Conservation (phyloP, 2,329 filamentous ascomycete genomes). For the Monilinia polystroma region DNA sequence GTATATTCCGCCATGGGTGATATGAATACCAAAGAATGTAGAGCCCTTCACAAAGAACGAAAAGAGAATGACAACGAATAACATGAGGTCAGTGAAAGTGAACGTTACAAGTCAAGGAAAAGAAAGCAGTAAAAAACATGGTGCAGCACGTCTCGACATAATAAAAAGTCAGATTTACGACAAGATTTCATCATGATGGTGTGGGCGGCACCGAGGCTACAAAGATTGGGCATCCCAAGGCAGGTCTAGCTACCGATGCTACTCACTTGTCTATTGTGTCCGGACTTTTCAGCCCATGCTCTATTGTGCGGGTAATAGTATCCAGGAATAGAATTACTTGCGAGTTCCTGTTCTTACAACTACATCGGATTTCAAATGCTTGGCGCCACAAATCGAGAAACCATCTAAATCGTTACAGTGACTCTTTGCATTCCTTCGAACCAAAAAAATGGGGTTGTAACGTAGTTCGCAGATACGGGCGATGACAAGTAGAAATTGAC, state of each 20-base stretch:
- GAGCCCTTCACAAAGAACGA: conserved; percentile 12
- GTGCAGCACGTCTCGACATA: conserved; percentile 20
- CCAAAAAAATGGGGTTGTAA: not conserved
- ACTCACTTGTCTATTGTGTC: conserved; percentile 2
- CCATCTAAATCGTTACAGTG: not conserved
- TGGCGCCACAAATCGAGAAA: conserved; percentile 11
- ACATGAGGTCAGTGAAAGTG: conserved; percentile 16
- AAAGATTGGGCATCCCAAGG: conserved; percentile 9
- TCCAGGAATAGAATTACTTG: conserved; percentile 21
- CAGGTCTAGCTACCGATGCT: conserved; percentile 11
- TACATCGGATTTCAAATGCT: conserved; percentile 1
- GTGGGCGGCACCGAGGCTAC: conserved; percentile 6
- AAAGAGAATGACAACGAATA: conserved; percentile 12
- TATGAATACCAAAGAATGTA: conserved; percentile 18
- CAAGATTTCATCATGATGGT: not conserved
- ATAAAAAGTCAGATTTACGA: conserved; percentile 14
- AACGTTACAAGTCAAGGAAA: conserved; percentile 23
- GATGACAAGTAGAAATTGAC: not conserved
- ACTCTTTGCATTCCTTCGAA: not conserved
- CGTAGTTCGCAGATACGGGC: conserved; percentile 14
- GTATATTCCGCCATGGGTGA: conserved; percentile 32
- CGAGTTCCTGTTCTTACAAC: conserved; percentile 14
- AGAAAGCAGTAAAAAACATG: not conserved
- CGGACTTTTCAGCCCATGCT: conserved; percentile 10
- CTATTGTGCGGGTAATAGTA: conserved; percentile 7